Evolutionary conservation across 2,329 filamentous ascomycete genomes (phyloP), one percentile per base, ranked within the genome.

Genomic region (Colletotrichum magnum): DNA sequence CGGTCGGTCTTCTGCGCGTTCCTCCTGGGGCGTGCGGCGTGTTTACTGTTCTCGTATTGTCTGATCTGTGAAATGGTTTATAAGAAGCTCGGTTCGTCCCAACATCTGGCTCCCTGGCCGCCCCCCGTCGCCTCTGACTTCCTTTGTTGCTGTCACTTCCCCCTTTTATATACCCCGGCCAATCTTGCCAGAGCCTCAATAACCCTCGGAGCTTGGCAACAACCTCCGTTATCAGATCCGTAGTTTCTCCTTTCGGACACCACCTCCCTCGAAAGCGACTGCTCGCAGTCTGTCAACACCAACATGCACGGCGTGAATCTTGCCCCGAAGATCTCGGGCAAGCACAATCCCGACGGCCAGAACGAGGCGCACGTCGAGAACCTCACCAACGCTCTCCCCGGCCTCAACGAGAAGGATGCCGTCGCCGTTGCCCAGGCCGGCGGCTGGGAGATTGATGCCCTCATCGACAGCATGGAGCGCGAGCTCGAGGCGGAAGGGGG

Each of bases 401-500:
- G 62, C 7, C 6, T 69, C 5, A 69, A 67, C 18, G 67, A 69
- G 6, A 60, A 67, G 28, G 77, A 84, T 63, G 79, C 81, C 18
- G 65, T 81, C 13, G 81, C 83, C 62, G 74, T 79, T 9, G 78
- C 81, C 5, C 74, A 76, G 41, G 78, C 76, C 28, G 79, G 77
- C 53, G 76, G 75, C 4, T 75, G 72, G 65, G 79, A 82, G 53
- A 75, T 84, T 16, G 79, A 83, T 54, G 76, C 75, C 15, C 75
- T 84, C 58, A 82, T 84, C 41, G 73, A 73, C 26, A 78, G 81
- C 57, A 81, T 84, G 81, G 82, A 84, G 73, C 74, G 74, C 10
- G 77, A 84, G 74, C 77, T 84, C 18, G 78, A 77, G 12, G 63
- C n/a, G n/a, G n/a, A n/a, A n/a, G n/a, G n/a, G n/a, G 67, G 67